These are phyloP conservation scores for Mycena rebaudengoi DNA, from an alignment of 768 basidiomycete genomes.

Conservation along the genomic window DNA sequence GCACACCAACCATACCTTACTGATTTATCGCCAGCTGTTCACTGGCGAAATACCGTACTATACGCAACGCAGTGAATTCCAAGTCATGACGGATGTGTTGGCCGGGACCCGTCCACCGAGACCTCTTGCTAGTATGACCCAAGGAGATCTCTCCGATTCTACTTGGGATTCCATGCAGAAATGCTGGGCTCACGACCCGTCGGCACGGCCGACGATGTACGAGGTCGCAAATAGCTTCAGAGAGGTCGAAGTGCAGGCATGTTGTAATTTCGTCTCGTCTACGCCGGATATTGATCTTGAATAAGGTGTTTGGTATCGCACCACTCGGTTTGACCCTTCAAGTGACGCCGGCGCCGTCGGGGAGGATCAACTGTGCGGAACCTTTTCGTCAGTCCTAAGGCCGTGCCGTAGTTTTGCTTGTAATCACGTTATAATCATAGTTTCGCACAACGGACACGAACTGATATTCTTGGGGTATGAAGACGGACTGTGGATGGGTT, in stretches of 20 bases:
- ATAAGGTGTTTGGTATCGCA: not conserved
- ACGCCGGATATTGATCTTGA: not conserved
- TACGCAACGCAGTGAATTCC: not conserved
- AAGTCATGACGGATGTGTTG: not conserved
- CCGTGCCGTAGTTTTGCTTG: not conserved
- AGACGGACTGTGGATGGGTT: not conserved
- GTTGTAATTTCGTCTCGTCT: not conserved
- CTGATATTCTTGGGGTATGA: not conserved
- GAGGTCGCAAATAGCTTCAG: not conserved
- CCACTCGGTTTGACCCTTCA: not conserved
- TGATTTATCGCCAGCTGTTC: not conserved
- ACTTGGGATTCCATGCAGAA: not conserved
- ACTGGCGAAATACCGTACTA: not conserved
- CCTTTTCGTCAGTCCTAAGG: not conserved
- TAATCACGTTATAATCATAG: not conserved
- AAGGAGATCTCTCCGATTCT: not conserved
- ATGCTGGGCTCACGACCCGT: not conserved
- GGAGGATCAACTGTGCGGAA: not conserved
- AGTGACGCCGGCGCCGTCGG: not conserved
- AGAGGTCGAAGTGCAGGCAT: not conserved
- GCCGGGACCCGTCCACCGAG: not conserved
- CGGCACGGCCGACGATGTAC: not conserved
- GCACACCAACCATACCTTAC: not conserved
- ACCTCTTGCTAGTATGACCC: not conserved
- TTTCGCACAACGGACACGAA: not conserved